A percentile compares a stretch with the other conserved stretches of the same genome.
phyloP scores from a whole-genome alignment of 2,329 filamentous ascomycete species.

The Metarhizium robertsii region DNA sequence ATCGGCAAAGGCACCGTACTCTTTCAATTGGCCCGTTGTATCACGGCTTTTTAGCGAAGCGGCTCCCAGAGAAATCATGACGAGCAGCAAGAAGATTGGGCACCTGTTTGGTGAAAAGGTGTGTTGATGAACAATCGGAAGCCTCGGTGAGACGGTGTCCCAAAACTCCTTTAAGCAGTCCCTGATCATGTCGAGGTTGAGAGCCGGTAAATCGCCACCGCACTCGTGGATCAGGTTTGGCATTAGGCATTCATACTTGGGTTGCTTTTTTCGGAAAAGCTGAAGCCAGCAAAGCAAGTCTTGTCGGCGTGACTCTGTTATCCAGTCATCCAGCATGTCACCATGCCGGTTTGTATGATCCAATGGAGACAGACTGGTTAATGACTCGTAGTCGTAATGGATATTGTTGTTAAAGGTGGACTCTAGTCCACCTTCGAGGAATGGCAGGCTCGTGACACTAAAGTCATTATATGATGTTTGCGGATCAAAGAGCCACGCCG shows the following conservation, averaged over 20 bases:
- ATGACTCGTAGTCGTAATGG: conserved; percentile 40
- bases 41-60: conserved; percentile 61
- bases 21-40: conserved; percentile 40
- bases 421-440: conserved; percentile 39
- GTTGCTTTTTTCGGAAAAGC: conserved; percentile 33
- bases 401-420: conserved; percentile 42
- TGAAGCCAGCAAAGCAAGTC: conserved; percentile 36
- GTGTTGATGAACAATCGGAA: conserved; percentile 81
- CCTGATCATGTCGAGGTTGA: conserved; percentile 75
- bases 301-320: conserved; percentile 34
- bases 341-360: conserved; percentile 30
- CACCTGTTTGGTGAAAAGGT: conserved; percentile 78
- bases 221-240: conserved; percentile 27
- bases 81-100: conserved; percentile 65
- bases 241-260: conserved; percentile 26
- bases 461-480: conserved; percentile 33
- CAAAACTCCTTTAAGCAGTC: conserved; percentile 82
- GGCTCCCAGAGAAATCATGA: conserved; percentile 78
- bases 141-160: conserved; percentile 73
- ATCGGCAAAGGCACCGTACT: conserved; percentile 39
- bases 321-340: conserved; percentile 32
- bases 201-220: conserved; percentile 32
- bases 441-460: conserved; percentile 32
- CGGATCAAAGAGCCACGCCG: conserved; percentile 41
- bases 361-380: conserved; percentile 36